phyloP scores from a whole-genome alignment of 306 rosid genomes.

The Abrus precatorius region DNA sequence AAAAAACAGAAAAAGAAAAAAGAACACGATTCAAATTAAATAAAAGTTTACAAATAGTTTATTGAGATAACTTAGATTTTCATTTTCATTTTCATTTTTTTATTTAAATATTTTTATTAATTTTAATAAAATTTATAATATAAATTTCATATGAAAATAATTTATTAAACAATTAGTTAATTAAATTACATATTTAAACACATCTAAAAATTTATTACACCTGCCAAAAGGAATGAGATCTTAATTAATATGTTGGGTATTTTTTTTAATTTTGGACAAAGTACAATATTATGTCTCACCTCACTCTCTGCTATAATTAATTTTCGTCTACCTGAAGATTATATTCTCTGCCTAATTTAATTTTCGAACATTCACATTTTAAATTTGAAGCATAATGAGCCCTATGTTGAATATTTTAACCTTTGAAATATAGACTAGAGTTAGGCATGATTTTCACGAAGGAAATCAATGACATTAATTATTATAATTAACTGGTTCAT shows the following conservation, averaged over 20 bases:
- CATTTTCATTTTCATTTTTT: no score
- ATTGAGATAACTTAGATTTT: no score
- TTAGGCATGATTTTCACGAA: no score
- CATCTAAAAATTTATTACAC: not conserved
- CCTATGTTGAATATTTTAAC: not conserved
- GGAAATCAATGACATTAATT: not conserved
- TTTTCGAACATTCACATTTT: not conserved
- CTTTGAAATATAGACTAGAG: not conserved
- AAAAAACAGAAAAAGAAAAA: not conserved
- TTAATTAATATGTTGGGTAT: slow-evolving; percentile 3
- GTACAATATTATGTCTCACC: slow-evolving; percentile 21
- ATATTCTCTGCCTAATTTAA: not conserved
- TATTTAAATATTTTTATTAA: no score
- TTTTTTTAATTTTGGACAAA: not conserved
- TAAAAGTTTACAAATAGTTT: no score
- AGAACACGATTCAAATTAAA: not conserved
- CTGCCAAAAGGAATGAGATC: not conserved
- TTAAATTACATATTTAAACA: no score
- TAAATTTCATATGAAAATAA: no score
- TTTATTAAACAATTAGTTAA: no score
- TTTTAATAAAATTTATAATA: no score
- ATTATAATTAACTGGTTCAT: no score
- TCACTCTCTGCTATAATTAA: not conserved
- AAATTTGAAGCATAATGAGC: not conserved
- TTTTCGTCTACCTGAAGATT: slow-evolving; percentile 1